Evolutionary conservation across 2,329 filamentous ascomycete species (phyloP), one percentile per base, ranked within the genome.

Genomic region (Aspergillus fumigatus): DNA sequence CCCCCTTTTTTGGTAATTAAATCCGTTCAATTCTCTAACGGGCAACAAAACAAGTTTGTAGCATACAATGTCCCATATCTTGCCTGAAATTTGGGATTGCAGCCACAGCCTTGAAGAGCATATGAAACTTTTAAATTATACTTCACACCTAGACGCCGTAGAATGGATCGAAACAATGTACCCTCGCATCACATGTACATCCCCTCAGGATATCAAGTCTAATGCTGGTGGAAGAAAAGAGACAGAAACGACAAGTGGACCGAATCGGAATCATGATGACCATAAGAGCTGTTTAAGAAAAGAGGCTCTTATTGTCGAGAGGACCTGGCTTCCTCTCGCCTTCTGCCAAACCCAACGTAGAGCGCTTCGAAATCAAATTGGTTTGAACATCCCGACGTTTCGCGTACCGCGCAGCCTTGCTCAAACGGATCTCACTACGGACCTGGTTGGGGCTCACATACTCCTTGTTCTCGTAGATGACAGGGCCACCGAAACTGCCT

Each of bases 401-500:
- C 64, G 90, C 89, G 77, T 95, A 93, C 64, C 85, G 85, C 50
- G 85, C 83, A 0, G 92, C 90, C 80, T 90, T 92, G 65, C 83
- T 80, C 75, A 85, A 80, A 65, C 90, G 82, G 65, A 96, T 75
- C 62, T 97, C 94, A 43, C 90, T 82, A 63, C 94, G 83, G 62
- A 97, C 85, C 77, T 97, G 90, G 83, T 99, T 99, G 9, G 94
- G 94, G 64, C 89, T 94, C 53, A 99, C 90, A 68, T 96, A 99
- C 73, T 96, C 88, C 81, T 91, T 94, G 80, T 97, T 97, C 80
- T 97, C 91, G 77, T 96, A 99, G 70, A 99, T 95, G 62, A 97
- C 91, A 3, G 94, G 93, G 0, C 94, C 94, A 53, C 93, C 93
- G 66, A 99, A 97, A 59, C 89, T 92, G 47, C 91, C 92, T 73